Evolutionary conservation across 192 early-diverging fungal species (phyloP), one percentile per base, ranked within the genome.

Genomic region (Rhizoclosmatium globosum): DNA sequence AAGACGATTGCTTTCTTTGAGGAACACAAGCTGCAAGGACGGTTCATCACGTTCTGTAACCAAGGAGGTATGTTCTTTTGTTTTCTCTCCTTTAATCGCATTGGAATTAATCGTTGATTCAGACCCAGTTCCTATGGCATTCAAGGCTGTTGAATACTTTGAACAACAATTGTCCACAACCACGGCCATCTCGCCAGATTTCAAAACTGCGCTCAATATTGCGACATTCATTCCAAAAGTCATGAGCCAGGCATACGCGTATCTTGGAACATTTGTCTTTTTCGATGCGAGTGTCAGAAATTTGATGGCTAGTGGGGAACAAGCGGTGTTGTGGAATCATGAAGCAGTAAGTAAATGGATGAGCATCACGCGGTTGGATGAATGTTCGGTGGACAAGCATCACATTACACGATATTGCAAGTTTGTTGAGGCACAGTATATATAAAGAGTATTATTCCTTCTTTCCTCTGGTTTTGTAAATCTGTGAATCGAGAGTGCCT

Each of bases 11-110:
- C 38, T 9, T 74, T 74, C 41, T 45, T 74, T 45, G 15, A 59
- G 21, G 47, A 59, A 7, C 31, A 74, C 43, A 56, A 21, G 3
- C 17, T 74, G 11, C 31, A 43, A 17, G 59, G 42, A 13, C 72
- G 72, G 42, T 74, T 74, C 38, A 9, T 74, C n/a, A 74, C 72
- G 2, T 62, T 74, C 19, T 56, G n/a, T n/a, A 74, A 74, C 19
- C n/a, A 74, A 43, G 59, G 72, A n/a, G 60, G 50, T 53, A 0
- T 13, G 17, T 53, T 53, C 50, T 7, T 53, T 13, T 53, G 50
- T 17, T 13, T 53, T 13, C 50, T 53, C 17, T 53, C 17, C 17
- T 17, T 13, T 13, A 53, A 53, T 13, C 6, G 50, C 50, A 53
- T 53, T 53, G 6, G 6, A 13, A 13, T 53, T 13, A 53, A 13